Conservation (phyloP, 306 rosid genomes). For the Citrullus amarus region DNA sequence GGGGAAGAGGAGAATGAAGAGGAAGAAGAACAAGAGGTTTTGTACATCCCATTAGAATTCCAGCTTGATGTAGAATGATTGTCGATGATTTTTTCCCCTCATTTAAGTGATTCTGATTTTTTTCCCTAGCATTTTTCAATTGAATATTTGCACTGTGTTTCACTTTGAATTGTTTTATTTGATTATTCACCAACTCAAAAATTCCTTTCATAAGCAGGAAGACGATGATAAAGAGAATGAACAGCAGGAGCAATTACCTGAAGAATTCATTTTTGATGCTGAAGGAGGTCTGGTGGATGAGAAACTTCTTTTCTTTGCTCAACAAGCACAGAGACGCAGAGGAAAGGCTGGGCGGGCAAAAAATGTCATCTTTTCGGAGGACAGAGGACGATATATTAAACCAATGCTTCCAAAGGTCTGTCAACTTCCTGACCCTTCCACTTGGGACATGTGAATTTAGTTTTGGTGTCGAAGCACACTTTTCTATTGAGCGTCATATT, state of each 20-base stretch:
- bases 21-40: constrained; percentile 82
- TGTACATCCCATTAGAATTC: constrained; percentile 12
- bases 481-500: background rate
- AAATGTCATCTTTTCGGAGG: constrained; percentile 95
- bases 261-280: constrained; percentile 88
- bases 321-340: constrained; percentile 84
- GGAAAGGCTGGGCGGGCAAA: constrained; percentile 99
- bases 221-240: constrained; percentile 66
- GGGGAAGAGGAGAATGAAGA: constrained; percentile 74
- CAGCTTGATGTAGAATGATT: background rate
- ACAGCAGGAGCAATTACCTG: constrained; percentile 81
- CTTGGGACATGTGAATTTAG: background rate
- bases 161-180: background rate
- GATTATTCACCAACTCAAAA: constrained; percentile 12
- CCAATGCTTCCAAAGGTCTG: constrained; percentile 94
- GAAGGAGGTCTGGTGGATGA: constrained; percentile 98
- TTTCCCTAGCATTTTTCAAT: background rate
- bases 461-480: background rate
- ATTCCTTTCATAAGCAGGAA: constrained; percentile 38
- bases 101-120: background rate
- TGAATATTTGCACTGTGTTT: background rate
- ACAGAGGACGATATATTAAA: constrained; percentile 90
- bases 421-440: constrained; percentile 1
- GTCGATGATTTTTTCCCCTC: background rate
- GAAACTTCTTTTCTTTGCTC: constrained; percentile 95